A percentile compares a stretch with the other conserved stretches of the same genome.
These are phyloP conservation scores for Symbiodinium pilosum DNA, from an alignment of 73 alveolate genomes.

Conservation along the genomic window DNA sequence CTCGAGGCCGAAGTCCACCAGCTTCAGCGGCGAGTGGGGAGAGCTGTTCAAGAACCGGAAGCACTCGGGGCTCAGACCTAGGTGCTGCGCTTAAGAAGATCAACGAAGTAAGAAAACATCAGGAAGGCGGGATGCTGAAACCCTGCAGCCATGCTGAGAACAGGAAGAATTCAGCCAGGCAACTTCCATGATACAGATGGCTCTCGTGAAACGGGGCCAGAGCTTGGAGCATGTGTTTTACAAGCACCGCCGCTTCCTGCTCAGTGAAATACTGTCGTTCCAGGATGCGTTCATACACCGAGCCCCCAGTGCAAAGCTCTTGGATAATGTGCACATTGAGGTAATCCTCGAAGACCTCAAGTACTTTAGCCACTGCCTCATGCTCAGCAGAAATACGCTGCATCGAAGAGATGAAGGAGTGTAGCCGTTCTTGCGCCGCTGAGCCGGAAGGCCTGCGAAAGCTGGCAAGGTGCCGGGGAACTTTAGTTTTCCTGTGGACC, in stretches of 20 bases:
- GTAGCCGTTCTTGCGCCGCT: slow-evolving; percentile 83
- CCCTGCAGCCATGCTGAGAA: not conserved
- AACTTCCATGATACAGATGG: slow-evolving; percentile 77
- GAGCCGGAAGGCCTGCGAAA: slow-evolving; percentile 61
- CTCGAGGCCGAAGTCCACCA: slow-evolving; percentile 93
- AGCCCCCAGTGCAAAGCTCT: slow-evolving; percentile 90
- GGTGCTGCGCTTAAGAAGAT: not conserved
- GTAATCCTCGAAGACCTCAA: slow-evolving; percentile 86
- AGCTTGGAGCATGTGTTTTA: slow-evolving; percentile 83
- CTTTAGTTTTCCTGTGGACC: slow-evolving; percentile 16
- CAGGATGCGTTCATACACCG: slow-evolving; percentile 64
- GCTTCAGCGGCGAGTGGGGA: slow-evolving; percentile 90
- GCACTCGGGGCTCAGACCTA: slow-evolving; percentile 64
- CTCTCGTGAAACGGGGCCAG: slow-evolving; percentile 60
- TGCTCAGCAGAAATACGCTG: slow-evolving; percentile 23
- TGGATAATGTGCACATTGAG: slow-evolving; percentile 59
- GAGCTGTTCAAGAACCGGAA: slow-evolving; percentile 57
- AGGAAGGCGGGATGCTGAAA: no score
- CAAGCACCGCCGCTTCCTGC: slow-evolving; percentile 88
- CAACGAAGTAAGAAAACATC: not conserved
- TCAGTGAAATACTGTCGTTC: slow-evolving; percentile 88
- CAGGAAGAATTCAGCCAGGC: not conserved
- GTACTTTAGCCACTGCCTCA: slow-evolving; percentile 61
- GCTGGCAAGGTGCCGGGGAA: slow-evolving; percentile 70
- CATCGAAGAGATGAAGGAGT: slow-evolving; percentile 35